Percentiles rank a stretch among this genome's conserved stretches.
These are phyloP conservation scores for Camellia lanceoleosa DNA, from an alignment of 148 eudicot genomes.

Conservation along the genomic window DNA sequence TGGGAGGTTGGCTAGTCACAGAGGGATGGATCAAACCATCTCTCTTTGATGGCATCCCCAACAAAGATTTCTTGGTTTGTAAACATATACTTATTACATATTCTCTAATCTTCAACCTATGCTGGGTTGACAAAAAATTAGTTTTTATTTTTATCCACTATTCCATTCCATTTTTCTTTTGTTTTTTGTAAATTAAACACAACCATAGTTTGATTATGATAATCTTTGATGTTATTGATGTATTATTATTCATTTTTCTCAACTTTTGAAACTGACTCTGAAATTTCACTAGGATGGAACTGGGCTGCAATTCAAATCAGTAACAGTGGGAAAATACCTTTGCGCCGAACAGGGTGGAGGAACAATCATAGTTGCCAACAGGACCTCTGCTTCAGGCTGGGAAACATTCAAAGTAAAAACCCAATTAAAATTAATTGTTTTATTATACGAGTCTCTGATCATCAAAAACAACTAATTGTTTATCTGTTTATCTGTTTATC, in stretches of 20 bases:
- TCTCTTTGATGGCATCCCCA: slow-evolving; percentile 64
- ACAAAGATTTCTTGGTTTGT: slow-evolving; percentile 56
- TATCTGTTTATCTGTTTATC: too few relatives aligned
- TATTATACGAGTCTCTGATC: too few relatives aligned
- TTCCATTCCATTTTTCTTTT: too few relatives aligned
- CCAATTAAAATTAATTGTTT: too few relatives aligned
- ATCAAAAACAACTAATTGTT: neutral
- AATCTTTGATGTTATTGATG: too few relatives aligned
- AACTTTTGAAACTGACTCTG: neutral
- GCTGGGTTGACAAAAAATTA: too few relatives aligned
- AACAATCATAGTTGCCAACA: slow-evolving; percentile 47
- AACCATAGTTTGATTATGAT: too few relatives aligned
- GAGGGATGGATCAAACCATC: slow-evolving; percentile 80
- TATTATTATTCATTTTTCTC: too few relatives aligned
- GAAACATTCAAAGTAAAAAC: slow-evolving; percentile 54
- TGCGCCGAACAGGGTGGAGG: slow-evolving; percentile 62
- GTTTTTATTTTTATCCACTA: too few relatives aligned
- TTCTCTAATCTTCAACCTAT: too few relatives aligned
- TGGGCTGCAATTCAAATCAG: slow-evolving; percentile 54
- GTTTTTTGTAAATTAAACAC: neutral
- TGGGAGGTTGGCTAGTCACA: slow-evolving; percentile 72
- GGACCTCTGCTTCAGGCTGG: slow-evolving; percentile 60
- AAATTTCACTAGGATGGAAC: slow-evolving; percentile 53
- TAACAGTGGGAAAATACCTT: slow-evolving; percentile 41
- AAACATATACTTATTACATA: neutral